Evolutionary conservation across 208 protist genomes (phyloP), one percentile per base, ranked within the genome.

Genomic region (Plasmodiophora brassicae): DNA sequence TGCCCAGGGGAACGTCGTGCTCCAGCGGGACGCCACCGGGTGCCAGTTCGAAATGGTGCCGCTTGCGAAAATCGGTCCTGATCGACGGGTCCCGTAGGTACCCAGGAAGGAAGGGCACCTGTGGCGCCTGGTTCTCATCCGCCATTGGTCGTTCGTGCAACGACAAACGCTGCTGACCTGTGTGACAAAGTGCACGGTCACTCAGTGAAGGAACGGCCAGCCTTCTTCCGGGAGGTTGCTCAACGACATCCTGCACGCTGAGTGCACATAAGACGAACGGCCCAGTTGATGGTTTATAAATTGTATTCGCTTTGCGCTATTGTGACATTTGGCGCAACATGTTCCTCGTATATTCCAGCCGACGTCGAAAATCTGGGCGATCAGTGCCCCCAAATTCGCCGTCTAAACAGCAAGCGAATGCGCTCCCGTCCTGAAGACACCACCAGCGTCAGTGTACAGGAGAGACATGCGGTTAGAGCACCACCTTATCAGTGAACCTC

Each of bases 401-500:
- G n/a, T 78, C 65, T n/a, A 78, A 5, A 78, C 41, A 32, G 14
- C 65, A 38, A 14, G 41, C 5, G 41, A 36, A 38, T n/a, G n/a
- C 65, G 65, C 10, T 5, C 32, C n/a, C n/a, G n/a, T 5, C 41
- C 65, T 78, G 65, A 8, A 25, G 50, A 25, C 32, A 38, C 65
- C 10, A 78, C 20, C 32, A 78, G 14, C n/a, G n/a, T n/a, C n/a
- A n/a, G 32, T 44, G 41, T 78, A 5, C 65, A n/a, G n/a, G n/a
- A 78, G 32, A 44, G 5, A 32, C 32, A 36, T 44, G 5, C 5
- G 14, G n/a, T 78, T 14, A 57, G 14, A 57, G 25, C n/a, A 5
- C 10, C 65, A 78, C 65, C 65, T 78, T 78, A 78, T 78, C 65
- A 38, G 65, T 78, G n/a, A 38, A 78, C 41, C 65, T 78, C 32